These are phyloP conservation scores for Fusarium sp. DNA, from an alignment of 2,329 filamentous ascomycete genomes.

Conservation along the genomic window DNA sequence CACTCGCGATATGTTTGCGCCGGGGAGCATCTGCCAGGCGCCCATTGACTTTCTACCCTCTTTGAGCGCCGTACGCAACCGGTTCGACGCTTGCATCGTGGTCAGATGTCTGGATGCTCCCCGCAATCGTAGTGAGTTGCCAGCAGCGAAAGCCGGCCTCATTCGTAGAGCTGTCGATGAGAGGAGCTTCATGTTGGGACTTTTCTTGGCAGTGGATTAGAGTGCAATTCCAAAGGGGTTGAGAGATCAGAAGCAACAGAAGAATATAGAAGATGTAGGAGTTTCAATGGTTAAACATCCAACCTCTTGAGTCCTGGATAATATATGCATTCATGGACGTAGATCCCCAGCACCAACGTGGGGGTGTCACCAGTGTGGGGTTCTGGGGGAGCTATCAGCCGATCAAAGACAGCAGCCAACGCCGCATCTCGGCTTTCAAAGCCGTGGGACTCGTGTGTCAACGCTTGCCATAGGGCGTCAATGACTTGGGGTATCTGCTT, in stretches of 20 bases:
- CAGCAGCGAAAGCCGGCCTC: conserved; percentile 19
- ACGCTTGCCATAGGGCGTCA: conserved; percentile 19
- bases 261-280: neutral
- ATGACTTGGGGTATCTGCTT: conserved; percentile 38
- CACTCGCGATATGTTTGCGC: conserved; percentile 67
- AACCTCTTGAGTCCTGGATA: neutral
- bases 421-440: conserved; percentile 16
- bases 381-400: conserved; percentile 18
- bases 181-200: conserved; percentile 27
- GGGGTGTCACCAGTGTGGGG: conserved; percentile 22
- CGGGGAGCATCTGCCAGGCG: conserved; percentile 72
- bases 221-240: neutral
- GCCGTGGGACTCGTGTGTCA: conserved; percentile 5
- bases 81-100: conserved; percentile 58
- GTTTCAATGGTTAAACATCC: neutral
- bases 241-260: neutral
- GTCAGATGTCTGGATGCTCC: conserved; percentile 24
- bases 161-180: conserved; percentile 25
- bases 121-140: conserved; percentile 14
- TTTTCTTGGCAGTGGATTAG: neutral
- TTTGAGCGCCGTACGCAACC: conserved; percentile 60
- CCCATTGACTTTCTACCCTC: conserved; percentile 63
- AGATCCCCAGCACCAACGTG: conserved; percentile 21
- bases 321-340: neutral
- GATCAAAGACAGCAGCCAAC: conserved; percentile 11